phyloP scores from a whole-genome alignment of 345 rosid species.

The Syzygium grande region DNA sequence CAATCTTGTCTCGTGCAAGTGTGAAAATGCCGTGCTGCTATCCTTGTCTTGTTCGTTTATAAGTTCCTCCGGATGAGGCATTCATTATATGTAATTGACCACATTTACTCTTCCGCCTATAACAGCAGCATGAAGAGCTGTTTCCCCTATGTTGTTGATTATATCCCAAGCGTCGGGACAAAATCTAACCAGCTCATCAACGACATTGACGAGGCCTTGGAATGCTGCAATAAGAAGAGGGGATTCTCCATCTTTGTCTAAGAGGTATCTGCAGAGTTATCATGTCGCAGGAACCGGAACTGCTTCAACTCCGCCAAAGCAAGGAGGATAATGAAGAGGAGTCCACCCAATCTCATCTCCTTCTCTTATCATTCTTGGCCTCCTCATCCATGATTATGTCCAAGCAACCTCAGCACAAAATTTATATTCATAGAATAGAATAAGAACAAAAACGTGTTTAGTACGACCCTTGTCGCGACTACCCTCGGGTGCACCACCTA shows the following conservation, averaged over 20 bases:
- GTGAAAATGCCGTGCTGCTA: not conserved
- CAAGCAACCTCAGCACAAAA: no score
- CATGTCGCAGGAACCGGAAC: not conserved
- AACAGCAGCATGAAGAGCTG: not conserved
- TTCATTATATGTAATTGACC: not conserved
- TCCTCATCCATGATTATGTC: no score
- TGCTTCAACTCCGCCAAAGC: conserved; percentile 3
- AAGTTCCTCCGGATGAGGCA: not conserved
- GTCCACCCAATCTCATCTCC: conserved; percentile 14
- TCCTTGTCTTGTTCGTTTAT: not conserved
- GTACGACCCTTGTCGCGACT: no score
- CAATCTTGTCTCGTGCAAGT: not conserved
- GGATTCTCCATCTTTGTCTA: conserved; percentile 5
- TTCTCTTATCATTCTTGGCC: no score
- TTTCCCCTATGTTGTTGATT: not conserved
- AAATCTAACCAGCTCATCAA: not conserved
- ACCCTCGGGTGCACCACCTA: no score
- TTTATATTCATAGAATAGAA: no score
- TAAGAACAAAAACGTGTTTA: no score
- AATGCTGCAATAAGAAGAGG: conserved; percentile 12
- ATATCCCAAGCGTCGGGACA: not conserved
- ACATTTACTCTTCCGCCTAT: not conserved
- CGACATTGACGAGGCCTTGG: not conserved
- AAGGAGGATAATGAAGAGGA: conserved; percentile 15
- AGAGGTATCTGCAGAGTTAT: conserved; percentile 4